Percentiles rank a stretch among this genome's conserved stretches.
phyloP scores from a whole-genome alignment of 2,329 filamentous ascomycete genomes.

The Aspergillus vadensis region DNA sequence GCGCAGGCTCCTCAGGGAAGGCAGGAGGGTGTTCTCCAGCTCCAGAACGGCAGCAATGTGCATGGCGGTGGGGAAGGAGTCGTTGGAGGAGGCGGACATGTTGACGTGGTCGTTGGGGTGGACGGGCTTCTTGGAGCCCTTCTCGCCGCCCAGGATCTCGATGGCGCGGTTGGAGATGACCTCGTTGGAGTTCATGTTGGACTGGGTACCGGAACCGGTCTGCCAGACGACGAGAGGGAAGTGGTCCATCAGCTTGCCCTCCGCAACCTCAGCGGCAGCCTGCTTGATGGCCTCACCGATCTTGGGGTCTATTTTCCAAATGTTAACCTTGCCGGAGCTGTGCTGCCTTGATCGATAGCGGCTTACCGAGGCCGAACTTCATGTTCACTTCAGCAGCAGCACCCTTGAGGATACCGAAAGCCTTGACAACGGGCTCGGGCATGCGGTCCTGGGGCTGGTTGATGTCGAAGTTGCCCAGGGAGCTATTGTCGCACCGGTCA shows the following conservation, averaged over 20 bases:
- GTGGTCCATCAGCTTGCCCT: slow-evolving; percentile 91
- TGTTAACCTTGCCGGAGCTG: slow-evolving; percentile 15
- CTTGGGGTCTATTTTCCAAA: slow-evolving; percentile 68
- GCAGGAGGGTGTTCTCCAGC: slow-evolving; percentile 81
- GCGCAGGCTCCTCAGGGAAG: slow-evolving; percentile 78
- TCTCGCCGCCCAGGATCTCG: slow-evolving; percentile 90
- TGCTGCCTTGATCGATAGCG: slow-evolving; percentile 10
- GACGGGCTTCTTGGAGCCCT: slow-evolving; percentile 97
- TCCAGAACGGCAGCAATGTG: slow-evolving; percentile 97
- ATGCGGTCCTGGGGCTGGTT: slow-evolving; percentile 99
- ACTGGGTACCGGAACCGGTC: slow-evolving; percentile 97
- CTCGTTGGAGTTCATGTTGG: slow-evolving; percentile 99
- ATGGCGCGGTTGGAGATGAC: slow-evolving; percentile 99
- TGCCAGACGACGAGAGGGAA: slow-evolving; percentile 99
- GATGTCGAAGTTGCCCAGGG: slow-evolving; percentile 96
- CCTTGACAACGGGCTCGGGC: slow-evolving; percentile 87
- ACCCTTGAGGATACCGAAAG: slow-evolving; percentile 96
- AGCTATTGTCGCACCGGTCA: slow-evolving; percentile 49
- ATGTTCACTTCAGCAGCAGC: slow-evolving; percentile 96
- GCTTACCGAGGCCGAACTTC: slow-evolving; percentile 76
- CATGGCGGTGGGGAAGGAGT: slow-evolving; percentile 99
- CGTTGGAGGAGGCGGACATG: slow-evolving; percentile 97
- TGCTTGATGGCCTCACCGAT: slow-evolving; percentile 91
- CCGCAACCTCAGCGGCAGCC: slow-evolving; percentile 89
- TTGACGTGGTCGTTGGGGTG: slow-evolving; percentile 99